Percentiles rank a stretch among this genome's conserved stretches.
Conservation (phyloP, 1,284 basidiomycete genomes). For the Mycosarcoma maydis region DNA sequence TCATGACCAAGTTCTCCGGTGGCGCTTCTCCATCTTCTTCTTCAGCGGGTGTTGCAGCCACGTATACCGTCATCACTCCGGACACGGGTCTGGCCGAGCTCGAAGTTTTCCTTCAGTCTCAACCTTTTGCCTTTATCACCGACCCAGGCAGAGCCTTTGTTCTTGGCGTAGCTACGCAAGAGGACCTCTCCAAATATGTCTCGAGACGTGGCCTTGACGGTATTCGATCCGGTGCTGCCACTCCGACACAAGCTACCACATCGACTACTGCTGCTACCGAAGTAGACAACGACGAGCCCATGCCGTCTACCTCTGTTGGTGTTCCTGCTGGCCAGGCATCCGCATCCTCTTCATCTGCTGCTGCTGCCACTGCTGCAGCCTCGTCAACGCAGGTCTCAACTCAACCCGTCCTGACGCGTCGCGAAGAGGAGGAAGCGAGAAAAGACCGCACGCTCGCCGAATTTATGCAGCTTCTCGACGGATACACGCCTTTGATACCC, state of each 20-base stretch:
- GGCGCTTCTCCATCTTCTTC: conserved; percentile 17
- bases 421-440: conserved; percentile 79
- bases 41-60: conserved; percentile 19
- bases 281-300: conserved; percentile 34
- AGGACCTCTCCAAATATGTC: conserved; percentile 60
- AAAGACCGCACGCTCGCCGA: conserved; percentile 84
- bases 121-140: conserved; percentile 64
- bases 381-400: conserved; percentile 27
- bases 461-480: conserved; percentile 93
- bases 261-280: conserved; percentile 5
- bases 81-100: conserved; percentile 64
- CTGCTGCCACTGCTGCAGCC: conserved; percentile 23
- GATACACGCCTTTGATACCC: conserved; percentile 95
- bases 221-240: conserved; percentile 36
- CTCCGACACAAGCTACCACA: conserved; percentile 33
- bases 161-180: conserved; percentile 56
- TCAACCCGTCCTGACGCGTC: conserved; percentile 59
- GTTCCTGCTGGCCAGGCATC: conserved; percentile 9
- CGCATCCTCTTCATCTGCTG: conserved; percentile 18
- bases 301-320: conserved; percentile 29
- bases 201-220: conserved; percentile 49
- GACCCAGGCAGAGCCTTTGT: conserved; percentile 58
- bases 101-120: conserved; percentile 56
- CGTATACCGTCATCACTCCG: conserved; percentile 59
- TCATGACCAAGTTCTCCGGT: conserved; percentile 57